Base-by-base conservation (phyloP, 768 basidiomycete genomes). In the Tylopilus intermedius region DNA sequence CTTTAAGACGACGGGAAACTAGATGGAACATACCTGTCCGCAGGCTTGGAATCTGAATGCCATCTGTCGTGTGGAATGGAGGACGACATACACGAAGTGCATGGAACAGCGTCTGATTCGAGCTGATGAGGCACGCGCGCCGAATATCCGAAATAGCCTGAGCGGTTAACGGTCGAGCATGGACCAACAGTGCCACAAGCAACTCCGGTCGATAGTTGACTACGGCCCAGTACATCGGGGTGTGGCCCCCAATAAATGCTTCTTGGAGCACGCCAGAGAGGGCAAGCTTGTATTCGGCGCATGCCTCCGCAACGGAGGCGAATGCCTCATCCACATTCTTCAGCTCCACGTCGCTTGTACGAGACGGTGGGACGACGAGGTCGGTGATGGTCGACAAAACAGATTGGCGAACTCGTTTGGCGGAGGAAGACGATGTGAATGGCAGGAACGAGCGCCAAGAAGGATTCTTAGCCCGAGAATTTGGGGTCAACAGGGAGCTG, bases 131-230 rank as follows among this genome's bases (percentile, higher is more conserved):
- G 60, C 88, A 90, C 1, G 85, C 87, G 2, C 77, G 73, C 7
- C 86, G 79, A 40, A 88, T 73, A 24, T 90, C 88, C 5, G 76
- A 76, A 9, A 82, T 71, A 1, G 83, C 80, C 26, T 52, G 59
- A 3, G 60, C 32, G 2, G 66, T 60, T 9, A 80, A 59, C 7
- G 77, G 76, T 0, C 74, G 45, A 0, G 84, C 76, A 53, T 79
- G 73, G 0, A 74, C 71, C 51, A 89, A 68, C 10, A 88, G 67
- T 0, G 78, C 76, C 21, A 81, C 67, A 2, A 86, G 64, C 27
- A 79, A 58, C 35, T 71, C 54, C n/a, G 59, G 15, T 26, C 59
- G 58, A 29, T 81, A 79, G 57, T 68, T 55, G 40, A 66, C 56
- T 9, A 68, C 46, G 22, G 66, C 67, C 68, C 67, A 68, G 35